Evolutionary conservation across 129 eudicot genomes (phyloP), one percentile per base, ranked within the genome.

Genomic region (Glebionis coronaria): DNA sequence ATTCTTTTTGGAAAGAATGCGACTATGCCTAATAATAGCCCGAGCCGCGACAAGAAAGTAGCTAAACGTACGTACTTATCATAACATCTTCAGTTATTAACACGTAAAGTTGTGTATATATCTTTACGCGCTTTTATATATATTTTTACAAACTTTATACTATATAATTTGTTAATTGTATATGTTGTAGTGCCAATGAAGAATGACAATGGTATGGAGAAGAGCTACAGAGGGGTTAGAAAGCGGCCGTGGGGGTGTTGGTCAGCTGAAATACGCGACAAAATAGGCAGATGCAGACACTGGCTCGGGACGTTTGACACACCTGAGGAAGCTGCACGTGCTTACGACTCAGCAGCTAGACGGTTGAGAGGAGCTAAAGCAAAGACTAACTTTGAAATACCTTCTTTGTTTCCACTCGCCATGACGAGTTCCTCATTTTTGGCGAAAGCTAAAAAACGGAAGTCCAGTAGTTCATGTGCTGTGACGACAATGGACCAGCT

Each of bases 221-320:
- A 42, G 71, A 82, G 55, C 21, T 91, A 91, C 63, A 79, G 97
- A 72, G 97, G 97, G 10, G 97, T 91, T 65, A 72, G 97, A 56
- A 87, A 83, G 82, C 29, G 97, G 90, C 95, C 95, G n/a, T 91
- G 97, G 97, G 97, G 95, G 68, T 63, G 97, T 72, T 91, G 91
- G 91, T 90, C 95, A 20, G 97, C 97, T 20, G 97, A 90, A 91
- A 90, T 90, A 75, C 86, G 91, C 2, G 92, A 91, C 82, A 74
- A 83, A 4, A 78, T 91, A 52, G 97, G 97, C n/a, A 70, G 88
- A 84, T 91, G 97, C 75, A 44, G 97, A 4, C 97, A 91, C 80
- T 91, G 97, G 97, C 74, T 91, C 0, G 97, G 97, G 13, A 91
- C 97, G 1, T 91, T 91, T 67, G 97, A 90, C 71, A 82, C 97